Base-by-base conservation (phyloP, 495 filamentous ascomycete genomes). In the Aspergillus conjunctus region DNA sequence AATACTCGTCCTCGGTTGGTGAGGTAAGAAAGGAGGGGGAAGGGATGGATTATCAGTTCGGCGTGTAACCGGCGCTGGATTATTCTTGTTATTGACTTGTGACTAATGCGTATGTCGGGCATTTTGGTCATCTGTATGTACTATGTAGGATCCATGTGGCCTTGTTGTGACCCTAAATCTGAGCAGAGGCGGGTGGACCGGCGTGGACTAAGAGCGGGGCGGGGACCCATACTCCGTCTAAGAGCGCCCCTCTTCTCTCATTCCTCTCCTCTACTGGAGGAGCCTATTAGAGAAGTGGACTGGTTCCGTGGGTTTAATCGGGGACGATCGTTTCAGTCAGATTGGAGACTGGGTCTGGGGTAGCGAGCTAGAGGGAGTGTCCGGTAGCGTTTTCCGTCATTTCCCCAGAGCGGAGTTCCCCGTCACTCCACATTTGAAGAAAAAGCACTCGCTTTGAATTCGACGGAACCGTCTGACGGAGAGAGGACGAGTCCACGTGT, bases 141-240 rank as follows among this genome's bases (percentile, higher is more conserved):
- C 2, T 43, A 43, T 43, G 39, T n/a, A n/a, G n/a, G n/a, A n/a
- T n/a, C n/a, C 39, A 43, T 15, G 39, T 43, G 0, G 39, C 39
- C 39, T 43, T 43, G 10, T 43, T 10, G 12, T 43, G 39, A 14
- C 39, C 17, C 39, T 10, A 43, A 43, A 5, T 43, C 7, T 4
- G 39, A 43, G 39, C 17, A 43, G 17, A 14, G 17, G 17, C 10
- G 26, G 26, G 5, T 26, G 26, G 26, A 26, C 44, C 12, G 21
- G 21, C 4, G 21, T 32, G 9, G 26, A 11, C 22, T 32, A 31
- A 41, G 44, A 58, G 55, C 55, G 55, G 55, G 55, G 55, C 55
- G 55, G 55, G 31, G 44, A 51, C 51, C 55, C 55, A 45, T 58
- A 31, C 45, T 58, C 55, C 55, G 55, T 51, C 45, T 17, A 58